Percentiles rank a stretch among this genome's conserved stretches.
Evolutionary conservation across 2,329 filamentous ascomycete species (phyloP).

Genomic region (Xylariales sp.): DNA sequence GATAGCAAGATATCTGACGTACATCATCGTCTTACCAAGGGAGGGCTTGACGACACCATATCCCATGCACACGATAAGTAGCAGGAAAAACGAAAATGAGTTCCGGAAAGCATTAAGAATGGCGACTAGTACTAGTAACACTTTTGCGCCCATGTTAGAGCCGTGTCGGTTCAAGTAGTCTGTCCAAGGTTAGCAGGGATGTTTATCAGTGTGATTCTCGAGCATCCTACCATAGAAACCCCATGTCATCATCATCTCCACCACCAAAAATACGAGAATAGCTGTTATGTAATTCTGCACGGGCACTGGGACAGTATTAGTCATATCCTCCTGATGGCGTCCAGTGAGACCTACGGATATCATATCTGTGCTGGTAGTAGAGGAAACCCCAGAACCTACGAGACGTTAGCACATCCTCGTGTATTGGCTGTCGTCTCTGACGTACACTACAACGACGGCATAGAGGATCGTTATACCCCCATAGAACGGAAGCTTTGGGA

Average conservation of each 20-base stretch:
- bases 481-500: constrained; percentile 96
- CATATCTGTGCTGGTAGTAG: constrained; percentile 88
- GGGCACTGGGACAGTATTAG: constrained; percentile 53
- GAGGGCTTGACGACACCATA: constrained; percentile 96
- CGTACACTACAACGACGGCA: constrained; percentile 71
- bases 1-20: constrained; percentile 83
- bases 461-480: constrained; percentile 92
- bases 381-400: constrained; percentile 83
- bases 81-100: constrained; percentile 96
- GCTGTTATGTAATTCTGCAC: constrained; percentile 99
- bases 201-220: background rate
- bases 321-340: background rate
- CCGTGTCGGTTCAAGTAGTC: constrained; percentile 93
- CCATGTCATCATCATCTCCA: constrained; percentile 99
- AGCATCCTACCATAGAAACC: constrained; percentile 73
- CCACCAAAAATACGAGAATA: constrained; percentile 86
- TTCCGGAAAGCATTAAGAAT: constrained; percentile 90
- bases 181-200: constrained; percentile 34
- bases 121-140: constrained; percentile 84
- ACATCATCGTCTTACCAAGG: constrained; percentile 89
- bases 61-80: constrained; percentile 98
- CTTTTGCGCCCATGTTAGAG: constrained; percentile 75
- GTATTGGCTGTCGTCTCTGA: too few species aligned
- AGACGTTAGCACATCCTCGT: too few species aligned
- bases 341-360: constrained; percentile 62